phyloP scores from a whole-genome alignment of 2,329 filamentous ascomycete genomes.

The Fusarium staphyleae region DNA sequence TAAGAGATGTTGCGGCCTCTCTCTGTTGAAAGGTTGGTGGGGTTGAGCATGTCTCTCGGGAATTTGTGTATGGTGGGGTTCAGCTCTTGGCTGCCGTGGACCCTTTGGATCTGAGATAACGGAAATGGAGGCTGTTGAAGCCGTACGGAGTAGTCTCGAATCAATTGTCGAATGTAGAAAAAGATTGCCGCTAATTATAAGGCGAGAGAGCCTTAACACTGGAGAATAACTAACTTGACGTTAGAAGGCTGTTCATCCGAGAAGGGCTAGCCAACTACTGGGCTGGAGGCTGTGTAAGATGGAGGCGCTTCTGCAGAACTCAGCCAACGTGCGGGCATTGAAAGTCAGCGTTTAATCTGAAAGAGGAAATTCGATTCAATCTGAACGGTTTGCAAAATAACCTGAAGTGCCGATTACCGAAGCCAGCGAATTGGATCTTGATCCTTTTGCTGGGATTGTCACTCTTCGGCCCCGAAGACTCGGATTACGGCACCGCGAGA shows the following conservation, averaged over 20 bases:
- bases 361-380: not conserved
- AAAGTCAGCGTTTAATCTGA: too few relatives aligned
- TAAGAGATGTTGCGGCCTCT: not conserved
- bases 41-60: slow-evolving; percentile 13
- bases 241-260: too few relatives aligned
- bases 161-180: not conserved
- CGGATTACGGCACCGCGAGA: slow-evolving; percentile 9
- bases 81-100: not conserved
- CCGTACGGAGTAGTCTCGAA: not conserved
- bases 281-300: too few relatives aligned
- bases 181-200: not conserved
- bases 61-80: slow-evolving; percentile 20
- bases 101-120: slow-evolving; percentile 7
- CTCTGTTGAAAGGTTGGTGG: slow-evolving; percentile 2
- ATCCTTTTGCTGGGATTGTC: not conserved
- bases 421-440: not conserved
- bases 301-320: too few relatives aligned
- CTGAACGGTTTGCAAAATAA: too few relatives aligned
- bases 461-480: slow-evolving; percentile 6
- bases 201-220: too few relatives aligned
- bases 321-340: too few relatives aligned
- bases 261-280: too few relatives aligned
- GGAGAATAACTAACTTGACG: too few relatives aligned
- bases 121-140: not conserved
- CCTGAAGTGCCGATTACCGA: slow-evolving; percentile 3